Conservation (phyloP, 805 yeast genomes). For the Cyberlindnera veronae region DNA sequence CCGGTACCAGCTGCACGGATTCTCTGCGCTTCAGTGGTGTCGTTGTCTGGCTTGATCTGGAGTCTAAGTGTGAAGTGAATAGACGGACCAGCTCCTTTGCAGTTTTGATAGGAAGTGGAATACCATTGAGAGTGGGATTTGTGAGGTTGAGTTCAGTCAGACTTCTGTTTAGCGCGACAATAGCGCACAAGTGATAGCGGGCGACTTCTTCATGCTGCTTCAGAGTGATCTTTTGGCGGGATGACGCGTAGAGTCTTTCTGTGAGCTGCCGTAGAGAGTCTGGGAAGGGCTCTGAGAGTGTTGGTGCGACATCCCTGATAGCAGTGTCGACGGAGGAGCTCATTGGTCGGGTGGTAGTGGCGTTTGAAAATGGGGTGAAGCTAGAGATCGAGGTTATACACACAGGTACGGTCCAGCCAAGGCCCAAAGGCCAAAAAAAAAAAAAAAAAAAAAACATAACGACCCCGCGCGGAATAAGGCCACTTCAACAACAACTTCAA, state of each 20-base stretch:
- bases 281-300: conserved; percentile 43
- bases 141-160: conserved; percentile 40
- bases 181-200: conserved; percentile 65
- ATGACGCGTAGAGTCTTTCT: conserved; percentile 39
- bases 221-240: conserved; percentile 47
- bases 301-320: conserved; percentile 49
- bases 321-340: conserved; percentile 27
- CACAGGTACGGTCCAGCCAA: too few relatives aligned
- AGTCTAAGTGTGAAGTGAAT: conserved; percentile 8
- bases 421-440: too few relatives aligned
- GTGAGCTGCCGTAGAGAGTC: conserved; percentile 31
- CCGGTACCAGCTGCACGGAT: too few relatives aligned
- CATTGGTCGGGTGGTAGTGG: too few relatives aligned
- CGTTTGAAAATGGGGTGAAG: too few relatives aligned
- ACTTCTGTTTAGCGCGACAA: conserved; percentile 51
- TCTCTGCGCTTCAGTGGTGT: conserved; percentile 3
- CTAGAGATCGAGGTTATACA: too few relatives aligned
- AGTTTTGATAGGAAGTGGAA: conserved; percentile 53
- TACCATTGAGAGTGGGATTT: conserved; percentile 44
- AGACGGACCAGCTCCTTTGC: conserved; percentile 32
- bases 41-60: background rate
- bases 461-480: too few relatives aligned
- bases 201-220: conserved; percentile 58
- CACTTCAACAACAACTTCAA: too few relatives aligned
- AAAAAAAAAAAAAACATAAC: too few relatives aligned